Evolutionary conservation across 345 rosid species (phyloP), one percentile per base, ranked within the genome.

Genomic region (Dovyalis caffra): DNA sequence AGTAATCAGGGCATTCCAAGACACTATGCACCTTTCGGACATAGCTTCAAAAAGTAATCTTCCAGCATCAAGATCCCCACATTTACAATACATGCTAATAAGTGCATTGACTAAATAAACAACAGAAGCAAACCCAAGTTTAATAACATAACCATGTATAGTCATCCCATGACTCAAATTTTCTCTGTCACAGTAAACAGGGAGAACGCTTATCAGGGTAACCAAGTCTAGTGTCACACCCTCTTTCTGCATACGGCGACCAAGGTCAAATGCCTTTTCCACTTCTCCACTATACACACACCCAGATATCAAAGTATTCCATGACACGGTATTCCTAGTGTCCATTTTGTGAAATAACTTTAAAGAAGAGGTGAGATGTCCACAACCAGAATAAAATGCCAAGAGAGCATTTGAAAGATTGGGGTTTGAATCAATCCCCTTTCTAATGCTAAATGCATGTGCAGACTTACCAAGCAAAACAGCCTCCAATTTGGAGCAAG

Each of bases 251-350:
- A 70, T 72, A 64, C 58, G 62, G 51, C 26, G 67, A 66, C 75
- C 66, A 66, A 79, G 72, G 26, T 35, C 40, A 70, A 21, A 53
- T n/a, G 78, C 76, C 72, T 57, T 74, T 51, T 64, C 68, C 37
- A 68, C 63, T 49, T 86, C 78, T 77, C 83, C 86, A 58, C 64
- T 80, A 29, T 31, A 78, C 43, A 77, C 77, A 67, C 76, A 85
- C 45, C 79, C 73, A 53, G 83, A 80, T 72, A 87, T 80, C 75
- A 85, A 47, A 18, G 78, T 82, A 77, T 87, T 84, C 86, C 87
- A 86, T 0, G 91, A 82, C 61, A 79, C 81, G 49, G 45, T 11
- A 79, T 78, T 71, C 71, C 75, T 81, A 18, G 53, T 7, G 10
- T 74, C 69, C 84, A 82, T 85, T 45, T 68, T 77, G 43, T 69